Evolutionary conservation across 1,139 yeast species (phyloP).

Genomic region (Diutina ranongensis): DNA sequence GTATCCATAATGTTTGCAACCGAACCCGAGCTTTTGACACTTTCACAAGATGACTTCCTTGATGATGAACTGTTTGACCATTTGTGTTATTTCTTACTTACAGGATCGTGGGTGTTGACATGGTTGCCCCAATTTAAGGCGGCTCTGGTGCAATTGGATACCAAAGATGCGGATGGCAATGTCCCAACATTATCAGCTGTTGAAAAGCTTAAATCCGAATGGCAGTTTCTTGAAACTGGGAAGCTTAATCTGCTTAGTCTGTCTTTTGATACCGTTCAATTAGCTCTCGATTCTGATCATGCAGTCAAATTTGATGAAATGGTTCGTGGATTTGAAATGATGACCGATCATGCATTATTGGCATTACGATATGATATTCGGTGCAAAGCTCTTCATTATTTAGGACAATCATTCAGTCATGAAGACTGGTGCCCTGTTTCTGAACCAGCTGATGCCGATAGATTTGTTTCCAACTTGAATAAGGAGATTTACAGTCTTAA

Average conservation of each 20-base stretch:
- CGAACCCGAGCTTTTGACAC: slow-evolving; percentile 14
- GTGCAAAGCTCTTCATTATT: slow-evolving; percentile 47
- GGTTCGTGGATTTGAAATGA: slow-evolving; percentile 30
- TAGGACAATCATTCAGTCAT: slow-evolving; percentile 32
- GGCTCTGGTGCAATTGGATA: background rate
- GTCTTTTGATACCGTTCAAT: slow-evolving; percentile 17
- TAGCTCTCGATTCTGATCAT: slow-evolving; percentile 28
- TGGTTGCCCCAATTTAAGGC: slow-evolving; percentile 42
- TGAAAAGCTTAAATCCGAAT: slow-evolving; percentile 39
- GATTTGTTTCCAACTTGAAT: slow-evolving; percentile 47
- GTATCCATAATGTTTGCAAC: slow-evolving; percentile 21
- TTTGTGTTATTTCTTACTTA: slow-evolving; percentile 35
- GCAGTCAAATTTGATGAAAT: slow-evolving; percentile 36
- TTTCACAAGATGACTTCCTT: slow-evolving; percentile 30
- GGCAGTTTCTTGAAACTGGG: slow-evolving; percentile 46
- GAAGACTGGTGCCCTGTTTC: slow-evolving; percentile 32
- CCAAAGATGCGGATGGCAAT: background rate
- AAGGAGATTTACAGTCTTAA: slow-evolving; percentile 44
- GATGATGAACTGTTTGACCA: slow-evolving; percentile 36
- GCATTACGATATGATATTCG: slow-evolving; percentile 58
- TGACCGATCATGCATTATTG: slow-evolving; percentile 39
- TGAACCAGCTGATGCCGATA: slow-evolving; percentile 57
- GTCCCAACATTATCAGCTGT: slow-evolving; percentile 17
- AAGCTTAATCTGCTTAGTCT: slow-evolving; percentile 15
- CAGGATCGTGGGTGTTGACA: slow-evolving; percentile 36